phyloP scores from a whole-genome alignment of 257 asterid genomes.

The Nyctanthes arbortristis region DNA sequence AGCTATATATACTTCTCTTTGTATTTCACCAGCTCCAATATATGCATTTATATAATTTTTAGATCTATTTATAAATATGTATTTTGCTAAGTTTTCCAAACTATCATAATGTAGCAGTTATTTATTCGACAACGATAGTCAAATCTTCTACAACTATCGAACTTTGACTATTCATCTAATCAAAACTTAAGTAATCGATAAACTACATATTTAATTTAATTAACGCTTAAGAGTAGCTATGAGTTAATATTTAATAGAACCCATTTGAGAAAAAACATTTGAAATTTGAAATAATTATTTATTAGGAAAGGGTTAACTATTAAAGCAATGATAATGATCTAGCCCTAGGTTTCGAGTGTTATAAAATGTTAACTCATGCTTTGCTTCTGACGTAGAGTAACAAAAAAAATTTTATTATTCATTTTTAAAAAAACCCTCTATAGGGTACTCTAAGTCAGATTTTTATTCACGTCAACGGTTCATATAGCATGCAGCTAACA shows the following conservation, averaged over 20 bases:
- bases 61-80: background rate
- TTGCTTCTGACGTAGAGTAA: too few relatives aligned
- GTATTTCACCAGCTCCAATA: constrained; percentile 8
- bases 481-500: background rate
- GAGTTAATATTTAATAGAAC: background rate
- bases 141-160: constrained; percentile 17
- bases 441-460: too few relatives aligned
- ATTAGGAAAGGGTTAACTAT: background rate
- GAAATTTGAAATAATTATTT: background rate
- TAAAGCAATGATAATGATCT: background rate
- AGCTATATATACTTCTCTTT: too few relatives aligned
- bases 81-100: background rate
- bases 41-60: constrained; percentile 4
- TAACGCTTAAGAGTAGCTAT: background rate
- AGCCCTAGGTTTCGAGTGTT: too few relatives aligned
- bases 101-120: constrained; percentile 25
- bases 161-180: constrained; percentile 29
- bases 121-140: constrained; percentile 37
- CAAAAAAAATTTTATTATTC: too few relatives aligned
- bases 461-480: too few relatives aligned
- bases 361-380: too few relatives aligned
- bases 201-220: constrained; percentile 13
- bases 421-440: too few relatives aligned
- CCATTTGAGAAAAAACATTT: too few relatives aligned
- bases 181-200: constrained; percentile 1